Evolutionary conservation across 768 basidiomycete species (phyloP).

Genomic region (Trametes elegans): DNA sequence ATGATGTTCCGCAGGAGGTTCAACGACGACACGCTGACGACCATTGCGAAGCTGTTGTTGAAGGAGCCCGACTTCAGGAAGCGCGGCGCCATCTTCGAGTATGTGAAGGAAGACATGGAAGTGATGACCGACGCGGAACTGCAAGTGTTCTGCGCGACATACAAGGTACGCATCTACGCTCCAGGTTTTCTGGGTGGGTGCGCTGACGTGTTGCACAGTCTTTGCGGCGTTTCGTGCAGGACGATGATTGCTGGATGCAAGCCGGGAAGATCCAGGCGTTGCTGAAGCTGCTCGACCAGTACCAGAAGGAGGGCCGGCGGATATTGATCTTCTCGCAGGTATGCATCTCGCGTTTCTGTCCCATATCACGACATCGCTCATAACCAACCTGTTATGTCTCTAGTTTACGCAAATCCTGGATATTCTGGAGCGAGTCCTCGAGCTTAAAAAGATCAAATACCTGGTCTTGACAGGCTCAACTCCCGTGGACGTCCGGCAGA

Average conservation of each 20-base stretch:
- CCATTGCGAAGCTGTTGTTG: conserved; percentile 78
- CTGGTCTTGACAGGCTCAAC: conserved; percentile 90
- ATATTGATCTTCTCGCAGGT: conserved; percentile 95
- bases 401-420: conserved; percentile 97
- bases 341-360: conserved; percentile 13
- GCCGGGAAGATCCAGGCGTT: conserved; percentile 86
- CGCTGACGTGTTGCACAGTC: conserved; percentile 41
- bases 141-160: conserved; percentile 79
- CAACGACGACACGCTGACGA: conserved; percentile 69
- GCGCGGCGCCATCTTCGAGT: conserved; percentile 72
- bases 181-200: background rate
- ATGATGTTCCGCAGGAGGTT: conserved; percentile 91
- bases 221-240: conserved; percentile 70
- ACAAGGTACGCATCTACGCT: conserved; percentile 60
- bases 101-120: conserved; percentile 96
- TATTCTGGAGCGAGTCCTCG: conserved; percentile 83
- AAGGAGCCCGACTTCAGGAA: conserved; percentile 92
- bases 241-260: conserved; percentile 73
- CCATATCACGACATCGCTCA: background rate
- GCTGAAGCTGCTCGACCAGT: conserved; percentile 65
- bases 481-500: conserved; percentile 89
- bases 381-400: background rate
- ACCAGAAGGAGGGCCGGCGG: conserved; percentile 68
- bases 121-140: conserved; percentile 98
- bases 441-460: conserved; percentile 68